Percentiles rank a stretch among this genome's conserved stretches.
phyloP scores from a whole-genome alignment of 2,329 filamentous ascomycete species.

The Metarhizium album region DNA sequence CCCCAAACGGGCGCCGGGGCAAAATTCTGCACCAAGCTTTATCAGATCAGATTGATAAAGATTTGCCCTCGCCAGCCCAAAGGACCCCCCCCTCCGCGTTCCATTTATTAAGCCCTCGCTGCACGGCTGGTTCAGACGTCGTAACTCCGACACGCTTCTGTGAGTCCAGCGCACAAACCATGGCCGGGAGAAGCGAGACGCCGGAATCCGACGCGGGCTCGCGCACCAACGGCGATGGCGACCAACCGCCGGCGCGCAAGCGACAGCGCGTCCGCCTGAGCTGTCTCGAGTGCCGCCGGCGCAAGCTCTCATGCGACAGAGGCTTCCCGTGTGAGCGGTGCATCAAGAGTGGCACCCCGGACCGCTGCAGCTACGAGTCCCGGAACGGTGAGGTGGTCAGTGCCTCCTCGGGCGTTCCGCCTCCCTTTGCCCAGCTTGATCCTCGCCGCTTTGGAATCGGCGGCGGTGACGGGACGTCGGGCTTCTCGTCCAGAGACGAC shows the following conservation, averaged over 20 bases:
- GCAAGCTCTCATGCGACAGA: constrained; percentile 51
- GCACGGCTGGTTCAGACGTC: constrained; percentile 14
- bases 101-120: constrained; percentile 2
- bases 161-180: constrained; percentile 6
- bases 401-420: constrained; percentile 33
- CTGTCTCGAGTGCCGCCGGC: constrained; percentile 48
- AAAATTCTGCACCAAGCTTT: constrained; percentile 18
- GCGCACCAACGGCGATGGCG: constrained; percentile 17
- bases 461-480: constrained; percentile 17
- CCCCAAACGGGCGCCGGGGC: constrained; percentile 3
- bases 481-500: constrained; percentile 31
- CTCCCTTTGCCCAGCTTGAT: constrained; percentile 31
- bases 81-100: constrained; percentile 12
- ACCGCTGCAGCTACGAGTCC: constrained; percentile 49
- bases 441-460: constrained; percentile 25
- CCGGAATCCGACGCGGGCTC: constrained; percentile 25
- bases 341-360: constrained; percentile 50
- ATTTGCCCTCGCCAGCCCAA: constrained; percentile 18
- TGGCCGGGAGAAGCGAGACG: constrained; percentile 26
- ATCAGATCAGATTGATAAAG: constrained; percentile 34
- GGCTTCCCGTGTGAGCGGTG: constrained; percentile 52
- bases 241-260: constrained; percentile 37
- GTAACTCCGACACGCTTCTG: constrained; percentile 23
- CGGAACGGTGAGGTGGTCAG: constrained; percentile 41
- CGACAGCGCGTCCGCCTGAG: constrained; percentile 48